Conservation (phyloP, 2,329 filamentous ascomycete genomes). For the Fusarium mexicanum region DNA sequence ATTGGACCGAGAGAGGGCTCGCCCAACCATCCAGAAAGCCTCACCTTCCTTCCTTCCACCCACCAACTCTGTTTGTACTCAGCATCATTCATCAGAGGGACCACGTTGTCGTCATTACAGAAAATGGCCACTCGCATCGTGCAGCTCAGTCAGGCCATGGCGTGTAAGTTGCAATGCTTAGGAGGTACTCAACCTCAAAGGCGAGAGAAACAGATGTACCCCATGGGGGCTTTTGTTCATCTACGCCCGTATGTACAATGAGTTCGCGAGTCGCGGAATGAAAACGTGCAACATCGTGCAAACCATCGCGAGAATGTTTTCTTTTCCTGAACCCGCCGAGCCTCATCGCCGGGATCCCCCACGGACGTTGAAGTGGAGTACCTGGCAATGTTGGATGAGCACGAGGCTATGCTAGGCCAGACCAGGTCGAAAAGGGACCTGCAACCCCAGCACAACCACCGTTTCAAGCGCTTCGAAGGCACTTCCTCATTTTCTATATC, state of each 20-base stretch:
- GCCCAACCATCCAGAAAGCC: constrained; percentile 1
- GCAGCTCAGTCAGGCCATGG: constrained; percentile 13
- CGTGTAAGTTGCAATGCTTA: constrained; percentile 19
- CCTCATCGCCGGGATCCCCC: constrained; percentile 27
- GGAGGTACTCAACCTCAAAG: not conserved
- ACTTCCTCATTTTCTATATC: constrained; percentile 24
- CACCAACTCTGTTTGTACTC: constrained; percentile 1
- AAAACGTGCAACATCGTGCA: constrained; percentile 10
- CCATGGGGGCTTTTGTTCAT: constrained; percentile 27
- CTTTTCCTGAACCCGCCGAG: constrained; percentile 29
- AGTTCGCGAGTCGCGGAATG: not conserved
- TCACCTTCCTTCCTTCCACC: not conserved
- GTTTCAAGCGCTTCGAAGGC: constrained; percentile 21
- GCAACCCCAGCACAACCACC: constrained; percentile 37
- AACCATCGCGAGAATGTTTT: constrained; percentile 21
- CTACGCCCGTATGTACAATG: constrained; percentile 3
- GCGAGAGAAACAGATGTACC: not conserved
- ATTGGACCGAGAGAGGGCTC: not conserved
- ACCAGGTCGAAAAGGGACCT: constrained; percentile 19
- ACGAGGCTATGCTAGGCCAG: constrained; percentile 17
- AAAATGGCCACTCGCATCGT: constrained; percentile 15
- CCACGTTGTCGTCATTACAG: constrained; percentile 20
- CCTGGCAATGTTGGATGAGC: constrained; percentile 3
- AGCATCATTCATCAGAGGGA: constrained; percentile 16
- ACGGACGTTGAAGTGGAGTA: constrained; percentile 20